Evolutionary conservation across 208 protist genomes (phyloP).

Genomic region (Jaenimonas drosophilae): DNA sequence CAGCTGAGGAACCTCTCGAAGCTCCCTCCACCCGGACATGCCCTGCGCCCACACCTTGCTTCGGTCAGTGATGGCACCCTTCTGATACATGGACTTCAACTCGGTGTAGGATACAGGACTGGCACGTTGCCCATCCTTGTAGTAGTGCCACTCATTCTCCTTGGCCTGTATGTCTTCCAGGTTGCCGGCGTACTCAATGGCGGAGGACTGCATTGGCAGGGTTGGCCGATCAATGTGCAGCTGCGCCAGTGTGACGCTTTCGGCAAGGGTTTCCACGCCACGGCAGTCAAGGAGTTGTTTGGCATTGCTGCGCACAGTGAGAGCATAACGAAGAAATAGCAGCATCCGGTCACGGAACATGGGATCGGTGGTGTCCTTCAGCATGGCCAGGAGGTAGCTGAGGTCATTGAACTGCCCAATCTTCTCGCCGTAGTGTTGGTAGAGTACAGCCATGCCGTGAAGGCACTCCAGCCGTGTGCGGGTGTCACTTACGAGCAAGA

Average conservation of each 20-base stretch:
- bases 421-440: constrained; percentile 66
- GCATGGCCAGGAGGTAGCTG: constrained; percentile 67
- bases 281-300: constrained; percentile 89
- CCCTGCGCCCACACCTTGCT: constrained; percentile 93
- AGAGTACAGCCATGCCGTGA: constrained; percentile 86
- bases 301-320: constrained; percentile 76
- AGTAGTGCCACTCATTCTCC: constrained; percentile 91
- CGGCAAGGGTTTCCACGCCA: constrained; percentile 70
- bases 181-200: constrained; percentile 59
- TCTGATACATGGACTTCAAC: constrained; percentile 26
- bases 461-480: constrained; percentile 65
- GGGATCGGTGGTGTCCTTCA: constrained; percentile 62
- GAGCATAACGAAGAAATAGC: constrained; percentile 58
- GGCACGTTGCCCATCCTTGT: constrained; percentile 13
- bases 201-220: constrained; percentile 56
- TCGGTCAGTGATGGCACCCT: constrained; percentile 13
- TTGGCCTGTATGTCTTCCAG: constrained; percentile 43
- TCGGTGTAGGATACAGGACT: constrained; percentile 61
- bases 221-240: constrained; percentile 87
- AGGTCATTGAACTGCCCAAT: constrained; percentile 87
- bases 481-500: constrained; percentile 70
- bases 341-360: constrained; percentile 84
- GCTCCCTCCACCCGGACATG: constrained; percentile 82
- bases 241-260: constrained; percentile 89
- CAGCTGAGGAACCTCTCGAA: constrained; percentile 87